A percentile compares a stretch with the other conserved stretches of the same genome.
phyloP scores from a whole-genome alignment of 768 basidiomycete genomes.

The Pseudohyphozyma bogoriensis region DNA sequence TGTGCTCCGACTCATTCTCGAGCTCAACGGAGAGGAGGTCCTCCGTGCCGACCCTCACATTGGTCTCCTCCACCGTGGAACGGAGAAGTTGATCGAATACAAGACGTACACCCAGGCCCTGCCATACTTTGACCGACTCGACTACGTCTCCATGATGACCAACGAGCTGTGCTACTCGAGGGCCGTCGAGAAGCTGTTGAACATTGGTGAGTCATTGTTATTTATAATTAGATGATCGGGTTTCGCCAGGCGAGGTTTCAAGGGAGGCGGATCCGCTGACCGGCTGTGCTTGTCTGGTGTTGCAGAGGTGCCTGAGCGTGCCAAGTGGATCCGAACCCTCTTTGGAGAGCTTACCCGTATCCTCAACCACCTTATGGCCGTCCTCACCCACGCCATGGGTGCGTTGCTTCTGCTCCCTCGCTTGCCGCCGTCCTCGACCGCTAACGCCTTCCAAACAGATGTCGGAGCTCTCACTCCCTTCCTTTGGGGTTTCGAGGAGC shows the following conservation, averaged over 20 bases:
- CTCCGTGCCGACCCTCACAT: constrained; percentile 51
- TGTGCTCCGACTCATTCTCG: constrained; percentile 91
- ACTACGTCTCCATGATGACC: constrained; percentile 99
- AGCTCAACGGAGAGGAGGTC: constrained; percentile 94
- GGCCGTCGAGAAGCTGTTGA: constrained; percentile 94
- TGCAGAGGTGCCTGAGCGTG: constrained; percentile 89
- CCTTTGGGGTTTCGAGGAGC: constrained; percentile 99
- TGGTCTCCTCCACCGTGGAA: constrained; percentile 90
- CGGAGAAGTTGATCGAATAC: constrained; percentile 97
- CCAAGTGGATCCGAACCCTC: constrained; percentile 94
- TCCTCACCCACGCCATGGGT: constrained; percentile 71
- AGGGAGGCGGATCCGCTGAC: background rate
- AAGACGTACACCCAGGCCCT: constrained; percentile 96
- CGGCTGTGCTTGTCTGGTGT: background rate
- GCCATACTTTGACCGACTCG: constrained; percentile 96
- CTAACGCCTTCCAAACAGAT: constrained; percentile 45
- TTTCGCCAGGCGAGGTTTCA: background rate
- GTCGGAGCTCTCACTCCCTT: constrained; percentile 97
- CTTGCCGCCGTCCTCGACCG: background rate
- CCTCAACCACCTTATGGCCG: constrained; percentile 94
- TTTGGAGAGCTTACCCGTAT: constrained; percentile 96
- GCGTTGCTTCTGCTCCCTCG: background rate
- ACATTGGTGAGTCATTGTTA: constrained; percentile 38
- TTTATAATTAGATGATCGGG: background rate
- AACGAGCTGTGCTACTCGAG: constrained; percentile 96